Percentiles rank a stretch among this genome's conserved stretches.
These are phyloP conservation scores for Austroboletus niveus DNA, from an alignment of 1,284 basidiomycete species.

Conservation along the genomic window DNA sequence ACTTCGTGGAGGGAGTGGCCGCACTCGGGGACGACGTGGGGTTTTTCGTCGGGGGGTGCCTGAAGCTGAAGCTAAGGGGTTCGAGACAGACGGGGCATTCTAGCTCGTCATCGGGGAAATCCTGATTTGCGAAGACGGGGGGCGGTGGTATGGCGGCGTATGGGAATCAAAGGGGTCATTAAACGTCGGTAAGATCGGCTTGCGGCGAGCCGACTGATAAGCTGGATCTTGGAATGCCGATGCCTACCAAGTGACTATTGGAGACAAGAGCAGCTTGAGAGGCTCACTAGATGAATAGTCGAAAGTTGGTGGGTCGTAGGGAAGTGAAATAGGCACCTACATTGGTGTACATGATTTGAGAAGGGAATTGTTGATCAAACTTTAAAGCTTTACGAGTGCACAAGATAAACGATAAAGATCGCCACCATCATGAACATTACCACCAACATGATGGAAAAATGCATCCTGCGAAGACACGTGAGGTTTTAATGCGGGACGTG, in stretches of 20 bases:
- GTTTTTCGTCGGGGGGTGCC: slow-evolving; percentile 88
- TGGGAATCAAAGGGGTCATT: slow-evolving; percentile 22
- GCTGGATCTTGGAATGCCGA: no score
- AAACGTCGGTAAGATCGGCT: no score
- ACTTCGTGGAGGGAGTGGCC: slow-evolving; percentile 97
- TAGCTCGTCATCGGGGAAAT: slow-evolving; percentile 66
- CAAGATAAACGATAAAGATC: slow-evolving; percentile 50
- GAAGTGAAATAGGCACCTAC: no score
- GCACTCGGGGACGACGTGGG: slow-evolving; percentile 93
- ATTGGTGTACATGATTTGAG: no score
- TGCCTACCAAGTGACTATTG: no score
- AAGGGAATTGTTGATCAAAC: no score
- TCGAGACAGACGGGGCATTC: slow-evolving; percentile 92
- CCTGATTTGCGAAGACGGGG: slow-evolving; percentile 65
- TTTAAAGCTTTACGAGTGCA: slow-evolving; percentile 1
- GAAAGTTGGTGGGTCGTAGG: no score
- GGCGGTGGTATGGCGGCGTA: slow-evolving; percentile 56
- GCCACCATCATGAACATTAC: slow-evolving; percentile 50
- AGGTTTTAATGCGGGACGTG: slow-evolving; percentile 8
- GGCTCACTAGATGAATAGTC: no score
- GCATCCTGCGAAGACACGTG: slow-evolving; percentile 39
- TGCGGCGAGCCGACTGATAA: no score
- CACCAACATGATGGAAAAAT: slow-evolving; percentile 49
- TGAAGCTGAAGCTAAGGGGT: slow-evolving; percentile 83
- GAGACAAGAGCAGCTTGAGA: no score